Percentiles rank a stretch among this genome's conserved stretches.
These are phyloP conservation scores for Linanthus parryae DNA, from an alignment of 148 eudicot species.

Conservation along the genomic window DNA sequence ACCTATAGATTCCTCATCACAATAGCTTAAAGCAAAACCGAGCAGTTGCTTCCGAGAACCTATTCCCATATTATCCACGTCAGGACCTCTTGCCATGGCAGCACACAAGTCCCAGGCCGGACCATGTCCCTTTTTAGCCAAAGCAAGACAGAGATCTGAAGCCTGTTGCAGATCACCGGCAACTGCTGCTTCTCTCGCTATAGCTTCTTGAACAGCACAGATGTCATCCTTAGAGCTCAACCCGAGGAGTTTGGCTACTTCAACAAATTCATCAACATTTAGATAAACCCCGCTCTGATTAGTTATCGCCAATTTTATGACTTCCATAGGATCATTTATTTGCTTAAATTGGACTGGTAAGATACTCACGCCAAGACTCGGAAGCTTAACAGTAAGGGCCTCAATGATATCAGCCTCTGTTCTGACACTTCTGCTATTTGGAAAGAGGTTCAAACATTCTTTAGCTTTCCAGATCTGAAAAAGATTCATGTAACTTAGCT, in stretches of 20 bases:
- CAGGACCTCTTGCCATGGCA: conserved; percentile 91
- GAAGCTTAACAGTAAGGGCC: conserved; percentile 82
- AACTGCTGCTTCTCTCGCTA: conserved; percentile 98
- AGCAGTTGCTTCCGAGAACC: conserved; percentile 77
- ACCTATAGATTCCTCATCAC: conserved; percentile 95
- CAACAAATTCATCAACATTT: conserved; percentile 86
- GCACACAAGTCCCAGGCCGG: conserved; percentile 93
- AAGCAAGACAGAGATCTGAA: conserved; percentile 75
- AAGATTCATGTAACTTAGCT: conserved; percentile 14
- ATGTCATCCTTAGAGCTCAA: conserved; percentile 81
- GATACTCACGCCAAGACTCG: conserved; percentile 82
- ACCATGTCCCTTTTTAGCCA: conserved; percentile 91
- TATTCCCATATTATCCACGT: conserved; percentile 73
- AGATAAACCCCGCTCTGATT: conserved; percentile 87
- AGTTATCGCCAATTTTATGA: conserved; percentile 80
- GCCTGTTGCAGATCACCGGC: conserved; percentile 93
- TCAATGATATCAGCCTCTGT: conserved; percentile 83
- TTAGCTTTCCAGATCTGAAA: conserved; percentile 96
- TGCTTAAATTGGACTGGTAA: conserved; percentile 91
- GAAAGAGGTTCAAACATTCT: conserved; percentile 87
- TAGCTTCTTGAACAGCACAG: conserved; percentile 85
- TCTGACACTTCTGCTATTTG: conserved; percentile 69
- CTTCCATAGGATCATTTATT: conserved; percentile 95
- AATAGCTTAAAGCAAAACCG: conserved; percentile 93
- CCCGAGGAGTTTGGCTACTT: conserved; percentile 91